Conservation (phyloP, 169 alveolate genomes). For the Plasmodium falciparum region DNA sequence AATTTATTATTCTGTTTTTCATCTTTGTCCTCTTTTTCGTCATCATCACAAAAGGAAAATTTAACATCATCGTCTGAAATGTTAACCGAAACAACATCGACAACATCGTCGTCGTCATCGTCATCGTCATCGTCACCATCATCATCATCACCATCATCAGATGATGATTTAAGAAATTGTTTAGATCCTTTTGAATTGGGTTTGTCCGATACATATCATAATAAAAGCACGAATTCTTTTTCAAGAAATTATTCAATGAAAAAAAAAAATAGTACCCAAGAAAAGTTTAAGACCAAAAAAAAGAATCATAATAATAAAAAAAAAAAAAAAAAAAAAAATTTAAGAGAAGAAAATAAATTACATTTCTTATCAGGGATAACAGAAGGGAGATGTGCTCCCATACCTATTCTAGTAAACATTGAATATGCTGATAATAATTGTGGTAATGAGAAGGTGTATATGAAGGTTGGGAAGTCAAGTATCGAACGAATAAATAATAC, state of each 20-base stretch:
- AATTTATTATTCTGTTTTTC: too few species aligned
- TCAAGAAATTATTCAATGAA: not conserved
- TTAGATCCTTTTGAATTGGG: too few species aligned
- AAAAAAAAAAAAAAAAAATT: constrained; percentile 1
- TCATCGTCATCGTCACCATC: too few species aligned
- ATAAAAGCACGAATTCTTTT: not conserved
- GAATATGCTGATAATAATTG: constrained; percentile 9
- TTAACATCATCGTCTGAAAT: not conserved
- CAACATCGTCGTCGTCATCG: too few species aligned
- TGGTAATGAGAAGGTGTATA: constrained; percentile 31
- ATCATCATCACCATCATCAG: not conserved
- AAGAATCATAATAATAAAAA: not conserved
- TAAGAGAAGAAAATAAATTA: constrained; percentile 23
- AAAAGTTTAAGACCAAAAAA: not conserved
- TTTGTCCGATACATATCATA: too few species aligned
- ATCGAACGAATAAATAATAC: not conserved
- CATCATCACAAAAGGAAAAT: not conserved
- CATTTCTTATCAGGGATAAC: constrained; percentile 60
- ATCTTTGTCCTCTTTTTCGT: not conserved
- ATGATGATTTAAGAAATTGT: too few species aligned
- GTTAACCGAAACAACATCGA: not conserved
- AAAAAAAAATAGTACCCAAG: not conserved
- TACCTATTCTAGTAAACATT: constrained; percentile 32
- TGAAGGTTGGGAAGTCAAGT: not conserved
- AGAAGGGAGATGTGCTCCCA: constrained; percentile 70